phyloP scores from a whole-genome alignment of 257 asterid genomes.

The Euphrasia confusa region DNA sequence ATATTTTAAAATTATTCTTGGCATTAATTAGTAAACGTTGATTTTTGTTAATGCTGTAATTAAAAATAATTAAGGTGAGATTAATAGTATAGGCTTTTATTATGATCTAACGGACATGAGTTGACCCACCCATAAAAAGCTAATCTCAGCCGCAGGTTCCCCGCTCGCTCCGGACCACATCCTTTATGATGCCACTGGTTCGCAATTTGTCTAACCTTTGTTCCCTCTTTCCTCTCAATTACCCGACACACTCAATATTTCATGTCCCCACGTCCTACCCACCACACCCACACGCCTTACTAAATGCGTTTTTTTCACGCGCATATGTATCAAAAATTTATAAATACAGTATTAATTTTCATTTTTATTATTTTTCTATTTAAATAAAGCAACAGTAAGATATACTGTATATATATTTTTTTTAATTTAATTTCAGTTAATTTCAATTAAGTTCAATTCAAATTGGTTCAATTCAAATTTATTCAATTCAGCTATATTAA shows the following conservation, averaged over 20 bases:
- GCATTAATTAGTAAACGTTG: background rate
- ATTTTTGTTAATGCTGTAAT: background rate
- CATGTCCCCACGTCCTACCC: constrained; percentile 30
- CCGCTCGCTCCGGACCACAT: constrained; percentile 9
- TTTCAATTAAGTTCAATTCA: too few species aligned
- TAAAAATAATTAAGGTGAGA: background rate
- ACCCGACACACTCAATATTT: constrained; percentile 22
- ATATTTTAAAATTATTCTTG: too few species aligned
- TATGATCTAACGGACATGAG: constrained; percentile 20
- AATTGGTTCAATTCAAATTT: too few species aligned
- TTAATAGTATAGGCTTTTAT: background rate
- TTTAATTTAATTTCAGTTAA: too few species aligned
- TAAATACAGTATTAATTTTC: too few species aligned
- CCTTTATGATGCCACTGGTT: constrained; percentile 18
- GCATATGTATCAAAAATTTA: background rate
- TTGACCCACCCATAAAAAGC: background rate
- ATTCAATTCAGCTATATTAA: too few species aligned
- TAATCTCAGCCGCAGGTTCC: constrained; percentile 17
- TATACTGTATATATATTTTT: too few species aligned
- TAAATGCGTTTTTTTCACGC: constrained; percentile 5
- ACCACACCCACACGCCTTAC: constrained; percentile 12
- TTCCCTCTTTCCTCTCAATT: constrained; percentile 25
- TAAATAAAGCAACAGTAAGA: too few species aligned
- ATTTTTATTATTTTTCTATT: too few species aligned
- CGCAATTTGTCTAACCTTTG: constrained; percentile 34